Percentiles rank a stretch among this genome's conserved stretches.
phyloP scores from a whole-genome alignment of 2,329 filamentous ascomycete species.

The Trichoderma sp. region DNA sequence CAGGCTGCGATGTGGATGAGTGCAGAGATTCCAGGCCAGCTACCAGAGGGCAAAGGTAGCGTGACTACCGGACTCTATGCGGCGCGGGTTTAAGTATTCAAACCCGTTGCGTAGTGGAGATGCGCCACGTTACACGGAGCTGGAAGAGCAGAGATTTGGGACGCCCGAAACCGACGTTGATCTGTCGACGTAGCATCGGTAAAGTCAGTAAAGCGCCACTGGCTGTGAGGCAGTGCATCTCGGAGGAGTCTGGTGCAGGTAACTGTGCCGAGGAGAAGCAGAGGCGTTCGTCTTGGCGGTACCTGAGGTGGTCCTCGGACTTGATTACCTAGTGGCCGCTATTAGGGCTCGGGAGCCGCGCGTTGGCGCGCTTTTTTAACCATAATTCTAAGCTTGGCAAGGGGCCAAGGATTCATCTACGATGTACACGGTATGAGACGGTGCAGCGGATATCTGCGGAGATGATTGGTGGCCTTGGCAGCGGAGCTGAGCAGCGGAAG shows the following conservation, averaged over 20 bases:
- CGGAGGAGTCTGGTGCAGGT: neutral
- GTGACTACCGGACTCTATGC: neutral
- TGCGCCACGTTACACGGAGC: neutral
- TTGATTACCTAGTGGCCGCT: neutral
- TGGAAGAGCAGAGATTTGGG: neutral
- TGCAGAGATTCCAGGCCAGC: neutral
- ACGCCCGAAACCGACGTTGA: neutral
- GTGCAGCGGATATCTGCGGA: neutral
- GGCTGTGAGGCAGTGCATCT: neutral
- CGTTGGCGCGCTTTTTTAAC: neutral
- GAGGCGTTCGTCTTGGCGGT: neutral
- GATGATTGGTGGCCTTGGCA: neutral
- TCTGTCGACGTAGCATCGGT: neutral
- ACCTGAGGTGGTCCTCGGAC: neutral
- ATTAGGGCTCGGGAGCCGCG: neutral
- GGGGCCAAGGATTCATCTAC: neutral
- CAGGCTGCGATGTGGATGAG: neutral
- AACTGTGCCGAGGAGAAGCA: neutral
- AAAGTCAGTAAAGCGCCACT: neutral
- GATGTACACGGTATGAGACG: neutral
- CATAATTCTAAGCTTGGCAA: neutral
- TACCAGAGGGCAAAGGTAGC: neutral
- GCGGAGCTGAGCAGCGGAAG: neutral
- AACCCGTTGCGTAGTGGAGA: neutral
- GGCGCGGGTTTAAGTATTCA: neutral